Percentiles rank a stretch among this genome's conserved stretches.
phyloP scores from a whole-genome alignment of 2,329 filamentous ascomycete species.

The Aureobasidium lini region DNA sequence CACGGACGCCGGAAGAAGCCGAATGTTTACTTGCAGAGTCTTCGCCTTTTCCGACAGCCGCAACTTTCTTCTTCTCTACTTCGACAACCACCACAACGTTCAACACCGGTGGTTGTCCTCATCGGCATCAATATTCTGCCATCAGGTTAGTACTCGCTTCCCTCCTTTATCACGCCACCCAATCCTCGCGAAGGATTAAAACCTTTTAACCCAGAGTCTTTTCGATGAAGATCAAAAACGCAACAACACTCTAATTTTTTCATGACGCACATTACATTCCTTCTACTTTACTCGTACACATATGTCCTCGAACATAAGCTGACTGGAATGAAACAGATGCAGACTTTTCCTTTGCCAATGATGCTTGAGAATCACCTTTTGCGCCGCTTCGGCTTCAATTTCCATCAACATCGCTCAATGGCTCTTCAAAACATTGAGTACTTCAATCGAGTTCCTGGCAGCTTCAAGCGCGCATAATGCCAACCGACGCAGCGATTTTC shows the following conservation, averaged over 20 bases:
- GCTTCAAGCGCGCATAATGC: too few species aligned
- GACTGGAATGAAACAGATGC: background rate
- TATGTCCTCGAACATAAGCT: background rate
- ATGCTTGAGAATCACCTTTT: background rate
- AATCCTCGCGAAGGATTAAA: conserved; percentile 8
- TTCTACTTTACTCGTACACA: background rate
- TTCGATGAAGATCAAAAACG: conserved; percentile 13
- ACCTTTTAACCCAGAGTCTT: conserved; percentile 12
- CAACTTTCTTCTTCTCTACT: background rate
- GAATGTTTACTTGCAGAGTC: background rate
- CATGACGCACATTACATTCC: conserved; percentile 3
- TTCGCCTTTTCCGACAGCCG: background rate
- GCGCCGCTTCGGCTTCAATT: too few species aligned
- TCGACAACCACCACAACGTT: background rate
- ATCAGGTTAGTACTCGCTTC: background rate
- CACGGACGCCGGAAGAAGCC: background rate
- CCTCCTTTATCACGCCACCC: background rate
- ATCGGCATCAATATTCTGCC: background rate
- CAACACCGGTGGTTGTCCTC: background rate
- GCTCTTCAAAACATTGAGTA: too few species aligned
- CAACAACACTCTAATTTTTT: conserved; percentile 13
- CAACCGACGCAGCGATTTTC: too few species aligned
- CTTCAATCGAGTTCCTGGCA: too few species aligned
- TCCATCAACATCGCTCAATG: too few species aligned
- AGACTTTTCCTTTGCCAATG: background rate